Evolutionary conservation across 768 basidiomycete genomes (phyloP), one percentile per base, ranked within the genome.

Genomic region (Mycena filopes): DNA sequence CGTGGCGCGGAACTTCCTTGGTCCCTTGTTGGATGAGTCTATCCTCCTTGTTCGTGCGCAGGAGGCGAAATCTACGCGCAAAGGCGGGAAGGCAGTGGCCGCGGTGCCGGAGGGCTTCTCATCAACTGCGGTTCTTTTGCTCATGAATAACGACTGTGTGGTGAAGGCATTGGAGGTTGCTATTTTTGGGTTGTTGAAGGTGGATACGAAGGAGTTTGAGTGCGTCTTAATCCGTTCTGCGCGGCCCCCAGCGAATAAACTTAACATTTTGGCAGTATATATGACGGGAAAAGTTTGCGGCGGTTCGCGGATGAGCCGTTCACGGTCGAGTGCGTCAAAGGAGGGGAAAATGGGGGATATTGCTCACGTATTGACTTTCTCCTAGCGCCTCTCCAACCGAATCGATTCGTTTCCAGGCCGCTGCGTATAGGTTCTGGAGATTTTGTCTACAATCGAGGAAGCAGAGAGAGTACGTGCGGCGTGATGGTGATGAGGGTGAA

Each of bases 141-240:
- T 60, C 40, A 28, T 60, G 1, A 60, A 51, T 31, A 60, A 60
- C 33, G 23, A 60, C 42, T 46, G 46, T 20, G 23, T 60, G 21
- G 26, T 43, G 41, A 41, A 20, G 9, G 43, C 59, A 31, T 42
- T 60, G 15, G 50, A 60, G 26, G 7, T 6, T 0, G 29, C 53
- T 8, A 26, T 33, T 13, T 51, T 60, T 25, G 38, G 49, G 13
- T n/a, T 60, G 59, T 16, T 60, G 49, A 60, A 60, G 26, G 15
- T 15, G 18, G 50, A 60, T 45, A 4, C 2, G 8, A 11, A 28
- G n/a, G 45, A 36, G n/a, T 60, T 60, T 16, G 50, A 53, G 50
- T 60, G 59, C 42, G 59, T 60, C 8, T n/a, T n/a, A n/a, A n/a
- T 20, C 29, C 5, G 13, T 57, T 47, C 15, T 12, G 23, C 6